These are phyloP conservation scores for Blastocladiella emersonii DNA, from an alignment of 371 early-diverging fungal genomes.

Conservation along the genomic window DNA sequence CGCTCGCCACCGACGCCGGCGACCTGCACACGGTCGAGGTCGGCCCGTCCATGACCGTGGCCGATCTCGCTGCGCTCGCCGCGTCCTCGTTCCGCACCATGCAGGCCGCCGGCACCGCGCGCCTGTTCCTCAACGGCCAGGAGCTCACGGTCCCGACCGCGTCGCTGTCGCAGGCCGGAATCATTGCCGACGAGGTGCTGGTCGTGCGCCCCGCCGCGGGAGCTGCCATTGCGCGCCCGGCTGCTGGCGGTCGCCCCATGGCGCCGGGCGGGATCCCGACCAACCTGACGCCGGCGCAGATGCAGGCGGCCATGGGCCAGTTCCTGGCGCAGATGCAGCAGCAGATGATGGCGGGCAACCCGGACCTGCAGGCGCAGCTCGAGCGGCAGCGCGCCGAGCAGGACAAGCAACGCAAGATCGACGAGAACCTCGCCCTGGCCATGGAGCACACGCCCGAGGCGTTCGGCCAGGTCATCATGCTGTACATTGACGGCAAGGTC, in stretches of 20 bases:
- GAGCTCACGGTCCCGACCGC: constrained; percentile 41
- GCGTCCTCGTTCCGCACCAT: neutral
- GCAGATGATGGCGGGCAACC: neutral
- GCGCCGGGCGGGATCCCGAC: constrained; percentile 14
- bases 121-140: constrained; percentile 41
- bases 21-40: neutral
- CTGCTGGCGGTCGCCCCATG: neutral
- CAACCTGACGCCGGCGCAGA: neutral
- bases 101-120: neutral
- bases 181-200: constrained; percentile 60
- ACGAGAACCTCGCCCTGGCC: constrained; percentile 72
- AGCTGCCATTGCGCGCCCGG: neutral
- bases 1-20: neutral
- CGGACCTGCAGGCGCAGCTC: neutral
- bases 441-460: constrained; percentile 92
- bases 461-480: constrained; percentile 79
- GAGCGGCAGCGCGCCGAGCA: constrained; percentile 41
- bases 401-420: constrained; percentile 75
- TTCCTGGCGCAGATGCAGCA: constrained; percentile 20
- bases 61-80: neutral
- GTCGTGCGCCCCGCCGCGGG: constrained; percentile 29
- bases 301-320: neutral
- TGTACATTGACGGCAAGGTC: constrained; percentile 77
- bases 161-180: constrained; percentile 46
- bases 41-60: neutral